A percentile compares a stretch with the other conserved stretches of the same genome.
Evolutionary conservation across 805 yeast genomes (phyloP).

Genomic region (Saturnispora sanitii): DNA sequence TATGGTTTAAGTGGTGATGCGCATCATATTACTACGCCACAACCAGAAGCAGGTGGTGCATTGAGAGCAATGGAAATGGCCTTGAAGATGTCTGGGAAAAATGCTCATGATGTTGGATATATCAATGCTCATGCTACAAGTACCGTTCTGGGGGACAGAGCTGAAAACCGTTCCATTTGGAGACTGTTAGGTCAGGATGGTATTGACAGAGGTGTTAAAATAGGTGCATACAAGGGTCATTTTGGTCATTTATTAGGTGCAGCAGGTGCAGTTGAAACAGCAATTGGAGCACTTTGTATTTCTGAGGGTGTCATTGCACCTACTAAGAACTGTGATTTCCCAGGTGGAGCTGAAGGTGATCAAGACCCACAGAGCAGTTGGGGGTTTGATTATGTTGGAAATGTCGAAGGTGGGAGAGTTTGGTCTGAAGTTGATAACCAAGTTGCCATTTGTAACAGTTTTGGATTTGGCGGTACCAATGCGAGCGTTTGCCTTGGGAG

Average conservation of each 20-base stretch:
- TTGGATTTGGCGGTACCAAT: constrained; percentile 97
- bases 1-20: constrained; percentile 93
- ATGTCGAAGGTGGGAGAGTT: constrained; percentile 25
- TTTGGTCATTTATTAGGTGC: constrained; percentile 94
- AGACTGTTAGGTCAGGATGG: constrained; percentile 34
- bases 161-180: constrained; percentile 71
- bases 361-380: constrained; percentile 30
- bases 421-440: constrained; percentile 28
- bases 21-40: constrained; percentile 86
- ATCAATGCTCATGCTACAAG: constrained; percentile 97
- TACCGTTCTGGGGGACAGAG: constrained; percentile 78
- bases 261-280: constrained; percentile 89
- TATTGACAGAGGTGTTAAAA: constrained; percentile 31
- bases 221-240: constrained; percentile 84
- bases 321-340: constrained; percentile 56
- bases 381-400: constrained; percentile 49
- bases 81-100: constrained; percentile 38
- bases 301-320: constrained; percentile 58
- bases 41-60: constrained; percentile 77
- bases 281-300: constrained; percentile 65
- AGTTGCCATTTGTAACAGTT: constrained; percentile 75
- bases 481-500: constrained; percentile 54
- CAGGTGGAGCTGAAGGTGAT: constrained; percentile 42
- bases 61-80: constrained; percentile 75
- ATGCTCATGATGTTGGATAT: constrained; percentile 49